Percentiles rank a stretch among this genome's conserved stretches.
phyloP scores from a whole-genome alignment of 1,284 basidiomycete genomes.

The Cerioporus squamosus region DNA sequence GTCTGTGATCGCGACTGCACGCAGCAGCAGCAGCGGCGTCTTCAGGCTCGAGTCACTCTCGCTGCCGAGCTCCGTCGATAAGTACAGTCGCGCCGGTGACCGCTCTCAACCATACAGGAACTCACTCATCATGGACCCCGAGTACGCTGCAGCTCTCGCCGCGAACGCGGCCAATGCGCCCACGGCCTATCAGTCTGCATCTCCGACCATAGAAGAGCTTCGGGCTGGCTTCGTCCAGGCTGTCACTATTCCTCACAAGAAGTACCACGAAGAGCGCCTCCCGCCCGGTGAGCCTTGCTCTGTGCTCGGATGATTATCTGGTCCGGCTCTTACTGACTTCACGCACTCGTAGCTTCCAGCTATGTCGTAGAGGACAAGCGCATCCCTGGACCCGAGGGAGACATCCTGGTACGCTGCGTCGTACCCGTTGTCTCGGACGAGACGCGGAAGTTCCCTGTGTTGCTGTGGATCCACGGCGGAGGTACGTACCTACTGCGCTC shows the following conservation, averaged over 20 bases:
- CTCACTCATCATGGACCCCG: neutral
- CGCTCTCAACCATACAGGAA: too few species aligned
- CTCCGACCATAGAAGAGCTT: neutral
- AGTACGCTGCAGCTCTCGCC: neutral
- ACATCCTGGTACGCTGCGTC: neutral
- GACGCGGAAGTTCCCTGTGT: neutral
- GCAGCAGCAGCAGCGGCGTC: too few species aligned
- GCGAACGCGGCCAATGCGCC: neutral
- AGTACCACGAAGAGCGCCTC: neutral
- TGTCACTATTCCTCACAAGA: neutral
- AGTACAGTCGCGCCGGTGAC: too few species aligned
- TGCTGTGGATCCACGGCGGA: slow-evolving; percentile 3
- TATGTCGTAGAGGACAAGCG: neutral
- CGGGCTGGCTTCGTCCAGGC: neutral
- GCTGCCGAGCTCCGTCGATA: neutral
- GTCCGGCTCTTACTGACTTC: neutral
- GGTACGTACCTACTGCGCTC: neutral
- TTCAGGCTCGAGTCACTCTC: neutral
- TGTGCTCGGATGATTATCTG: neutral
- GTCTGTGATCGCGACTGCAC: too few species aligned
- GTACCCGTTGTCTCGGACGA: neutral
- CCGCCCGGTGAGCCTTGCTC: neutral
- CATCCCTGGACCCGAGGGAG: neutral
- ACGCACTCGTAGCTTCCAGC: neutral
- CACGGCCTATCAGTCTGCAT: neutral